Evolutionary conservation across 768 basidiomycete genomes (phyloP).

Genomic region (Brasilioporus rufonigricans): DNA sequence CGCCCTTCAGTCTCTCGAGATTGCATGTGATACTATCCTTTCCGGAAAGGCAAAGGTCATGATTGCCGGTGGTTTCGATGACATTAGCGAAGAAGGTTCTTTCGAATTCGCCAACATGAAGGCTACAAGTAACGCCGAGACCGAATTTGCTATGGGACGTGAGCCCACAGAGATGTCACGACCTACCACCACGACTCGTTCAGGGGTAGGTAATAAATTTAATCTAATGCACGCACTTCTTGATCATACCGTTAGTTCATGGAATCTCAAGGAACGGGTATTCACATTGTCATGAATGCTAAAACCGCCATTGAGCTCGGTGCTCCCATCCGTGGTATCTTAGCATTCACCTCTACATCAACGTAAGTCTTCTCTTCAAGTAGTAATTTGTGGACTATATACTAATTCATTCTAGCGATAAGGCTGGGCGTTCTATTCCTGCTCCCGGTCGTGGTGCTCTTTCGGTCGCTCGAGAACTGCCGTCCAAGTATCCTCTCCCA

Average conservation of each 20-base stretch:
- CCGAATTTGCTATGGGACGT: constrained; percentile 98
- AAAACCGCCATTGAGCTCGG: constrained; percentile 95
- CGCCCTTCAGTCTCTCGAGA: constrained; percentile 95
- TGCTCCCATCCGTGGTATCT: constrained; percentile 87
- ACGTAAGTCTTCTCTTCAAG: constrained; percentile 57
- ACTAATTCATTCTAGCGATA: constrained; percentile 61
- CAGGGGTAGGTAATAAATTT: constrained; percentile 61
- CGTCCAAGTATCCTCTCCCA: constrained; percentile 73
- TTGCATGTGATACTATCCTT: constrained; percentile 93
- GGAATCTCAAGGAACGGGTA: constrained; percentile 96
- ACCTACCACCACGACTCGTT: constrained; percentile 92
- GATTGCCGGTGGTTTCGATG: constrained; percentile 98
- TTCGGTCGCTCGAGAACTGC: constrained; percentile 81
- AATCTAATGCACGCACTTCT: background rate
- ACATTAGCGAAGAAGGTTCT: constrained; percentile 96
- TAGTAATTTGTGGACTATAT: background rate
- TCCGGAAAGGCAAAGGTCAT: constrained; percentile 98
- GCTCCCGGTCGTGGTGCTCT: constrained; percentile 95
- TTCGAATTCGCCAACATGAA: constrained; percentile 99
- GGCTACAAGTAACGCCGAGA: constrained; percentile 95
- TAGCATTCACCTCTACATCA: constrained; percentile 95
- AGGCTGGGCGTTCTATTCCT: constrained; percentile 96
- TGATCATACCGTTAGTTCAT: constrained; percentile 61
- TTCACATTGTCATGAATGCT: constrained; percentile 96
- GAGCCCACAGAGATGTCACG: constrained; percentile 99